phyloP scores from a whole-genome alignment of 257 asterid species.

The Cruciata laevipes region DNA sequence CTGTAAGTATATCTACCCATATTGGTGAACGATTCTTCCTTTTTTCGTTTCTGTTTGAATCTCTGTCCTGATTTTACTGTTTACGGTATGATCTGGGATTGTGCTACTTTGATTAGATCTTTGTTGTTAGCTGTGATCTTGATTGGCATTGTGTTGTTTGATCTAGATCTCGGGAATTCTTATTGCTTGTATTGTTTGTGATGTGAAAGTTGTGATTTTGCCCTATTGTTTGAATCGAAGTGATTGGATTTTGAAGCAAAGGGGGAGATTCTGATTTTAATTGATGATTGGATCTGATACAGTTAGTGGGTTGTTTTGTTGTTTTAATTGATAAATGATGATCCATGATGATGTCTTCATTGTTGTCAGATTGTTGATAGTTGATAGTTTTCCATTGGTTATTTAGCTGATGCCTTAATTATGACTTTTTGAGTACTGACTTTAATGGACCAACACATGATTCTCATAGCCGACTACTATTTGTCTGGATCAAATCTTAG shows the following conservation, averaged over 20 bases:
- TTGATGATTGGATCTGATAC: slow-evolving; percentile 4
- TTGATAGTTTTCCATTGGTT: background rate
- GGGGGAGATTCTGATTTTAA: background rate
- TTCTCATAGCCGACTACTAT: background rate
- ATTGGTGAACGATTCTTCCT: background rate
- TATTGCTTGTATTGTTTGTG: background rate
- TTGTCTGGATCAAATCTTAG: background rate
- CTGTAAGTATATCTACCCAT: slow-evolving; percentile 21
- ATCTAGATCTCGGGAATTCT: slow-evolving; percentile 14
- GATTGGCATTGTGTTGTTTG: slow-evolving; percentile 17
- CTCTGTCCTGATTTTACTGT: background rate
- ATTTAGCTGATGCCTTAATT: background rate
- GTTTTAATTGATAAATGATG: too few relatives aligned
- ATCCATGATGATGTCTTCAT: slow-evolving; percentile 1
- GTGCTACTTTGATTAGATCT: slow-evolving; percentile 10
- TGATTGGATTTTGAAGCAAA: background rate
- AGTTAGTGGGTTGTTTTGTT: background rate
- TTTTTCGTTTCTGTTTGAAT: background rate
- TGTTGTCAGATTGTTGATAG: background rate
- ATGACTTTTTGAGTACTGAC: background rate
- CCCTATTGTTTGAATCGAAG: background rate
- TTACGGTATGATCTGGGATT: slow-evolving; percentile 12
- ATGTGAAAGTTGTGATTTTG: background rate
- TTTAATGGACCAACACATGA: background rate
- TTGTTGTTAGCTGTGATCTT: slow-evolving; percentile 12